These are phyloP conservation scores for Lichtheimia ornata DNA, from an alignment of 371 early-diverging fungal species.

Conservation along the genomic window DNA sequence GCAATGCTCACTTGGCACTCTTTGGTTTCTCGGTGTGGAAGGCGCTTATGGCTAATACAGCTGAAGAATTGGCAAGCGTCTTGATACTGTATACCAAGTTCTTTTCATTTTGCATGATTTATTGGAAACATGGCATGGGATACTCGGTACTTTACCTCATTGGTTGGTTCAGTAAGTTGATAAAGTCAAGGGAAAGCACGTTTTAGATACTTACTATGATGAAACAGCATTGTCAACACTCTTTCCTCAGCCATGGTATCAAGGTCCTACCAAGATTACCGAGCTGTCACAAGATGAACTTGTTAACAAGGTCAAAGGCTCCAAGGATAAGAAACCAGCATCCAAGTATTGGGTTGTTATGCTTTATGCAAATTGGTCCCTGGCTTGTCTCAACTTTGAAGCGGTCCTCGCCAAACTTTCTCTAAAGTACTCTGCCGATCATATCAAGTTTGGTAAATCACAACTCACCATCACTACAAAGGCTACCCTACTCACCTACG, in stretches of 20 bases:
- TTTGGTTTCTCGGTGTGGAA: constrained; percentile 39
- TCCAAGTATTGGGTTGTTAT: constrained; percentile 50
- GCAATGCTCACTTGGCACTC: constrained; percentile 30
- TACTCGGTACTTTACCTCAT: constrained; percentile 34
- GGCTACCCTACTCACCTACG: not conserved
- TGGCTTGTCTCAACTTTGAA: constrained; percentile 54
- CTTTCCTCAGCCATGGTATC: constrained; percentile 62
- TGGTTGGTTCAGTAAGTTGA: constrained; percentile 54
- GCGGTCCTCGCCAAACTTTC: constrained; percentile 50
- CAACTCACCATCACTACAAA: not conserved
- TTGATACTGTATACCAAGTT: constrained; percentile 59
- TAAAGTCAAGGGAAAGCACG: too few species aligned
- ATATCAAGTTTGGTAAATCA: constrained; percentile 41
- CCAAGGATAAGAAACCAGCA: constrained; percentile 4
- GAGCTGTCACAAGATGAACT: constrained; percentile 29
- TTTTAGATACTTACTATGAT: not conserved
- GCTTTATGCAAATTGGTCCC: constrained; percentile 54
- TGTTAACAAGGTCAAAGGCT: constrained; percentile 13
- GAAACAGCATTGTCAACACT: constrained; percentile 41
- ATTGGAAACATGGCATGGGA: constrained; percentile 36
- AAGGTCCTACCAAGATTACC: constrained; percentile 52
- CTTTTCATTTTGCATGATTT: constrained; percentile 45
- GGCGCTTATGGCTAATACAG: constrained; percentile 41
- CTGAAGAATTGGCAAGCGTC: constrained; percentile 60
- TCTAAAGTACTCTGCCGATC: constrained; percentile 33